Base-by-base conservation (phyloP, 2,329 filamentous ascomycete genomes). In the Curvularia hawaiiensis region DNA sequence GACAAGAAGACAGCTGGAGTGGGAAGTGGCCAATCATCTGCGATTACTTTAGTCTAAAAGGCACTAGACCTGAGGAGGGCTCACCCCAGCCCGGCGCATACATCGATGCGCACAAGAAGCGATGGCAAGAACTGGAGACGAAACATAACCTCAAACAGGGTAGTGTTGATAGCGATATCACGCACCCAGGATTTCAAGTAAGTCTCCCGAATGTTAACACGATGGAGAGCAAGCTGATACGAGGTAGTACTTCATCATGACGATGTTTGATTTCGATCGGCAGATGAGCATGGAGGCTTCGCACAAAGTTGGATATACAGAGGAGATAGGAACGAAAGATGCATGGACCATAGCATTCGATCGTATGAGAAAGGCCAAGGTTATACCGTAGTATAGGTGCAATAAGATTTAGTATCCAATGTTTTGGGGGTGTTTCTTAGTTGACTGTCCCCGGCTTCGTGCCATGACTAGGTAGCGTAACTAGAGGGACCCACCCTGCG, bases 21-120 rank as follows among this genome's bases (percentile, higher is more conserved):
- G 62, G 68, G 11, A 80, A 80, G 62, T 82, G 79, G 80, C 78
- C 79, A 3, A 63, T 79, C 6, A 77, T 81, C 44, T 79, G 77
- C 62, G 72, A 77, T 7, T 81, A 80, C 61, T 82, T 82, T 68
- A 77, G 78, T 3, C 66, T 82, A 39, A 77, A 77, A 60, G 79
- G 79, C 1, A 75, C 75, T 8, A 68, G 68, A 0, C 71, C 71
- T 6, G 65, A 65, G 50, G 61, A 68, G 52, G 61, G 66, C 26
- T 60, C 69, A 18, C 68, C 69, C 7, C 69, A 72, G 56, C 70
- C 70, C 3, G 68, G 65, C 10, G 66, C 65, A 8, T 74, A 73
- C 46, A 68, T 74, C 41, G 64, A 60, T 41, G 61, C 57, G 45
- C 69, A 74, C 50, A 64, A 62, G 41, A 66, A 68, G 33, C 53